Conservation (phyloP, 192 early-diverging fungal species). For the Backusella macrospora region DNA sequence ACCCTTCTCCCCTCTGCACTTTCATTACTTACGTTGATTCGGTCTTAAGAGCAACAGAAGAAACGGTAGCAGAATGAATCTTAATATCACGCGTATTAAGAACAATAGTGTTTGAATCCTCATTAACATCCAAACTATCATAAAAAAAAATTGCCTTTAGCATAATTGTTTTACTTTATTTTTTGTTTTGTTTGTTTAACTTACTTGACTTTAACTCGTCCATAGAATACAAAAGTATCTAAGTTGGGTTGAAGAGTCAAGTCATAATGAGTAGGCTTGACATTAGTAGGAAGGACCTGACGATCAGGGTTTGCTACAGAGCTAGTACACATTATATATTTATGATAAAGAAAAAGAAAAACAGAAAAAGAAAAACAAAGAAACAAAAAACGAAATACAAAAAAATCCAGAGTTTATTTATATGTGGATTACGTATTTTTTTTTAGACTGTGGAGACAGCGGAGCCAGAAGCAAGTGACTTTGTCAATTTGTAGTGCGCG, state of each 20-base stretch:
- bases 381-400: not conserved
- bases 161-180: not conserved
- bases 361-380: not conserved
- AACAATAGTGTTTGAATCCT: constrained; percentile 64
- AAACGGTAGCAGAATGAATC: constrained; percentile 55
- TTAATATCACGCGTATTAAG: constrained; percentile 72
- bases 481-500: not conserved
- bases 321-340: constrained; percentile 14
- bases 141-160: not conserved
- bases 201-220: constrained; percentile 75
- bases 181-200: not conserved
- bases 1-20: not conserved
- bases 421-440: constrained; percentile 11
- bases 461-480: constrained; percentile 10
- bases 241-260: constrained; percentile 81
- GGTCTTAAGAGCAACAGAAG: constrained; percentile 51
- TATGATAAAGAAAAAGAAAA: not conserved
- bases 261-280: constrained; percentile 84
- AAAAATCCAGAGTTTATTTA: not conserved
- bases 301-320: constrained; percentile 14
- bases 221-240: constrained; percentile 77
- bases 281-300: constrained; percentile 85
- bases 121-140: constrained; percentile 57
- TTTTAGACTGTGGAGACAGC: not conserved
- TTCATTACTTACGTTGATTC: constrained; percentile 49